phyloP scores from a whole-genome alignment of 768 basidiomycete species.

The Rhizopogon rudus region DNA sequence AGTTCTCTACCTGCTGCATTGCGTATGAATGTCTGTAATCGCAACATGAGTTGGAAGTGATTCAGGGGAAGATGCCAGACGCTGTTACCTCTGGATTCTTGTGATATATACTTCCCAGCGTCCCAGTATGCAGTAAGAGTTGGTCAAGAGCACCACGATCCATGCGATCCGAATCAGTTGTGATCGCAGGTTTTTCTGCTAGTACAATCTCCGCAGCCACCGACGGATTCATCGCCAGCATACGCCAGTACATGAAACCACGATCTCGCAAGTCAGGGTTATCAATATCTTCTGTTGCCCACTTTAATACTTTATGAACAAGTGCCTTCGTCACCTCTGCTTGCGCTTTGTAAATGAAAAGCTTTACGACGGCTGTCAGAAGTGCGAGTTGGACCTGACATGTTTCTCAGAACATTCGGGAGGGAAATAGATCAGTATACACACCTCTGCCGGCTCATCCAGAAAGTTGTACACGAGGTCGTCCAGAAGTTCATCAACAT shows the following conservation, averaged over 20 bases:
- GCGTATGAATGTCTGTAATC: constrained; percentile 82
- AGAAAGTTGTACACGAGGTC: constrained; percentile 85
- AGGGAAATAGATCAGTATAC: constrained; percentile 12
- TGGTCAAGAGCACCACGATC: constrained; percentile 96
- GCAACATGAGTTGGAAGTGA: constrained; percentile 9
- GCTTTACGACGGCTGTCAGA: constrained; percentile 90
- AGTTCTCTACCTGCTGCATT: constrained; percentile 81
- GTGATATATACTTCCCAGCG: constrained; percentile 94
- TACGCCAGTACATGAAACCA: constrained; percentile 99
- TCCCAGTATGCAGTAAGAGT: constrained; percentile 88
- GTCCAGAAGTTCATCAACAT: constrained; percentile 92
- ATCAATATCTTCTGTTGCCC: constrained; percentile 96
- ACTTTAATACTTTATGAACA: constrained; percentile 93
- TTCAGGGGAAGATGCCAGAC: not conserved
- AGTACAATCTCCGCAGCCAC: constrained; percentile 89
- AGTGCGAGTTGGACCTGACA: constrained; percentile 90
- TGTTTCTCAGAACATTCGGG: not conserved
- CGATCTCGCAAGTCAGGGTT: constrained; percentile 97
- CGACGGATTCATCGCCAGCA: constrained; percentile 88
- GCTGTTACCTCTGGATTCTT: constrained; percentile 83
- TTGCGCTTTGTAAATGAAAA: constrained; percentile 86
- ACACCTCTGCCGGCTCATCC: constrained; percentile 90
- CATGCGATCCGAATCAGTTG: constrained; percentile 98
- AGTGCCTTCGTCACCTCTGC: constrained; percentile 84
- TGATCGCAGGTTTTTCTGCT: constrained; percentile 91